Evolutionary conservation across 2,329 filamentous ascomycete genomes (phyloP).

Genomic region (Colletotrichum chlorophyti): DNA sequence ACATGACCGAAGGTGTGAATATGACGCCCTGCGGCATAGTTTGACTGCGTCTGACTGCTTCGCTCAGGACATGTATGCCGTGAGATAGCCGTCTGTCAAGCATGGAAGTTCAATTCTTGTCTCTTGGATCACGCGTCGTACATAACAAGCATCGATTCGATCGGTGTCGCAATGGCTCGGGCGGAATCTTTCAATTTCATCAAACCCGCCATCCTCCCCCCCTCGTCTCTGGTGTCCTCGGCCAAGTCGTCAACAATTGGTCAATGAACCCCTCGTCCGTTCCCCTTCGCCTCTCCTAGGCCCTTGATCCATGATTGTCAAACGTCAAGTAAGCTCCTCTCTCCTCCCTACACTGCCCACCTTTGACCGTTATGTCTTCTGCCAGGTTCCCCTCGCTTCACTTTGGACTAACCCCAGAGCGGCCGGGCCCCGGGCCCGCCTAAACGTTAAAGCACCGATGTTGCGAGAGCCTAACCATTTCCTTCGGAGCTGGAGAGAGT

Average conservation of each 20-base stretch:
- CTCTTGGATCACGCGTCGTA: too few relatives aligned
- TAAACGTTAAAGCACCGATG: constrained; percentile 12
- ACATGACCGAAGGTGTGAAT: neutral
- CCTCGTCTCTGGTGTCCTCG: neutral
- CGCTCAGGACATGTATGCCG: too few relatives aligned
- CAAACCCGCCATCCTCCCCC: neutral
- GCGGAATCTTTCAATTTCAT: neutral
- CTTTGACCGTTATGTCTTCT: neutral
- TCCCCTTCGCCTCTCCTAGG: neutral
- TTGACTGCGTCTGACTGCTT: neutral
- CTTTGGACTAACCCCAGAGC: constrained; percentile 18
- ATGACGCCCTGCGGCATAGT: neutral
- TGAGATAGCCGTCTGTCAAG: too few relatives aligned
- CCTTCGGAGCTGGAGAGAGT: constrained; percentile 18
- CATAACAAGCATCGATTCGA: too few relatives aligned
- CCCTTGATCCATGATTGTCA: constrained; percentile 22
- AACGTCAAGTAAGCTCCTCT: neutral
- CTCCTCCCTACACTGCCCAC: neutral
- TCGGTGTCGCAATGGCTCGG: too few relatives aligned
- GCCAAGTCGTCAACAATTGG: neutral
- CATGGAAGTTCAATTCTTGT: too few relatives aligned
- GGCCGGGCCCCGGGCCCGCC: neutral
- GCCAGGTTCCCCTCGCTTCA: constrained; percentile 12
- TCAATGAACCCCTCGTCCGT: neutral
- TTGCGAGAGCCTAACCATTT: constrained; percentile 7